Evolutionary conservation across 2,329 filamentous ascomycete species (phyloP).

Genomic region (Diaporthe velutina): DNA sequence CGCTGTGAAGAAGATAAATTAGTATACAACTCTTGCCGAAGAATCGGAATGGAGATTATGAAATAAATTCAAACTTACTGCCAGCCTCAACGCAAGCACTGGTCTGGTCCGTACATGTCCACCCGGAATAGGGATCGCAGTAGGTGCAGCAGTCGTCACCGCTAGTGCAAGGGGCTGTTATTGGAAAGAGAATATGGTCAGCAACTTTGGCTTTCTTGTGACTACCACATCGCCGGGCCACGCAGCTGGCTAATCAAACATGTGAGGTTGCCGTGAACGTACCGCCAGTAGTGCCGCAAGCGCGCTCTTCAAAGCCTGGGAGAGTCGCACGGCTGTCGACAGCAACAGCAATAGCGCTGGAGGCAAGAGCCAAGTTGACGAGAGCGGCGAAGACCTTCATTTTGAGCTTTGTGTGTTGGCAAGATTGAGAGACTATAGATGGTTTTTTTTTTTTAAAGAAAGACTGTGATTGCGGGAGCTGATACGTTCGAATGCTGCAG

Average conservation of each 20-base stretch:
- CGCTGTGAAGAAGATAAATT: background rate
- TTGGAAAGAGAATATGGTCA: background rate
- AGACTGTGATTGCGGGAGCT: background rate
- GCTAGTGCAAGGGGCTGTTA: background rate
- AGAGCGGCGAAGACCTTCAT: slow-evolving; percentile 16
- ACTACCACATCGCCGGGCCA: background rate
- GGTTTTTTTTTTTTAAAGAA: background rate
- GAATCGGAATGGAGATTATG: background rate
- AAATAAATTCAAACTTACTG: background rate
- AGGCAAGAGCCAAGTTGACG: slow-evolving; percentile 10
- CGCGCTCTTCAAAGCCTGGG: slow-evolving; percentile 2
- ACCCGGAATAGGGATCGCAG: slow-evolving; percentile 7
- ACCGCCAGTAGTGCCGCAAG: slow-evolving; percentile 12
- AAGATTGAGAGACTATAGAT: background rate
- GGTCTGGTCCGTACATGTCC: background rate
- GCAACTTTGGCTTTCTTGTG: background rate
- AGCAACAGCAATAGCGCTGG: background rate
- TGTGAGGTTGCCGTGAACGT: background rate
- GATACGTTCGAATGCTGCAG: background rate
- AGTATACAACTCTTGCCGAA: background rate
- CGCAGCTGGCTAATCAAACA: background rate
- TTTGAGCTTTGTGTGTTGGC: background rate
- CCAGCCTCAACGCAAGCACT: background rate
- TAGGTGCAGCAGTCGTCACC: slow-evolving; percentile 17
- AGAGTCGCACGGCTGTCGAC: slow-evolving; percentile 14